A percentile compares a stretch with the other conserved stretches of the same genome.
These are phyloP conservation scores for Phytophthora fragariae DNA, from an alignment of 352 stramenopile species.

Conservation along the genomic window DNA sequence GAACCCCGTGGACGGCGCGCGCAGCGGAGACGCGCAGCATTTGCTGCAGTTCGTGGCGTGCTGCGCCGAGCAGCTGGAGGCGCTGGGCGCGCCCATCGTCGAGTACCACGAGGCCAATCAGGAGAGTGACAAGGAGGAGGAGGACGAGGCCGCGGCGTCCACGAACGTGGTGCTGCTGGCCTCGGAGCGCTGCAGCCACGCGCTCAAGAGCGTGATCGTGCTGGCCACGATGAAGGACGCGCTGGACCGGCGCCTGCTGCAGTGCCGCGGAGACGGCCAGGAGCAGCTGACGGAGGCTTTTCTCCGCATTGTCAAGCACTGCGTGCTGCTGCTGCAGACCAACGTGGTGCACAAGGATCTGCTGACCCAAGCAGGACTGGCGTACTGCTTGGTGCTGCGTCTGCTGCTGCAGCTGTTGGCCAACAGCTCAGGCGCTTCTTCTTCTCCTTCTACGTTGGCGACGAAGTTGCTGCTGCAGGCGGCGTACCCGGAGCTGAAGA, in stretches of 20 bases:
- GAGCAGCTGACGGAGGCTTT: constrained; percentile 33
- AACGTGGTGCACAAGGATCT: constrained; percentile 83
- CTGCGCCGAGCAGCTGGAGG: constrained; percentile 62
- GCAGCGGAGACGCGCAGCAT: constrained; percentile 27
- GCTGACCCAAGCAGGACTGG: constrained; percentile 76
- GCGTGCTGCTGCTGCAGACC: constrained; percentile 72
- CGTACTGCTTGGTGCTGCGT: constrained; percentile 73
- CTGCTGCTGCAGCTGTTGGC: constrained; percentile 53
- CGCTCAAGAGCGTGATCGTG: constrained; percentile 77
- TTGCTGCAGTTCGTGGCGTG: constrained; percentile 60
- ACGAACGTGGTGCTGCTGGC: constrained; percentile 78
- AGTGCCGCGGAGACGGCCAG: constrained; percentile 20
- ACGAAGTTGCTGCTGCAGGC: constrained; percentile 51
- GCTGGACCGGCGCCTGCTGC: constrained; percentile 47
- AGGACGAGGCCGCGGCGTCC: constrained; percentile 34
- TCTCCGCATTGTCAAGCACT: constrained; percentile 57
- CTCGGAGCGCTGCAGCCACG: constrained; percentile 75
- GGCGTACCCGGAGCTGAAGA: constrained; percentile 46
- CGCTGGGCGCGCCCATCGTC: constrained; percentile 60
- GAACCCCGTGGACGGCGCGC: constrained; percentile 25
- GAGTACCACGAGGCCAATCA: constrained; percentile 42
- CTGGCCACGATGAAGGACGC: constrained; percentile 68
- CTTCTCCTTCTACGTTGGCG: not conserved
- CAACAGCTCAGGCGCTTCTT: not conserved
- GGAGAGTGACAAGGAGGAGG: constrained; percentile 11